phyloP scores from a whole-genome alignment of 768 basidiomycete genomes.

The Boletus pseudopeckii region DNA sequence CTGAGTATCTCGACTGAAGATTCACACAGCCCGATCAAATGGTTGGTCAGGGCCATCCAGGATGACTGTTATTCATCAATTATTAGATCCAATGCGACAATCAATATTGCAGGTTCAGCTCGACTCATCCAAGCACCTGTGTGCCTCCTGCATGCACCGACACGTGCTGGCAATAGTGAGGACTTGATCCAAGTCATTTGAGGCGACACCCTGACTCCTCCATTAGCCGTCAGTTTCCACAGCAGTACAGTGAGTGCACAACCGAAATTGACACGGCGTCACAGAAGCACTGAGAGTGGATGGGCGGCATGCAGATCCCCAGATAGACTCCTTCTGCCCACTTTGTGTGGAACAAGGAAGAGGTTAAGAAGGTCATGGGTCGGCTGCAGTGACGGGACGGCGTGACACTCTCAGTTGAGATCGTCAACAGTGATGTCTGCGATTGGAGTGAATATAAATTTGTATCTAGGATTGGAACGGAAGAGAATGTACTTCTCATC shows the following conservation, averaged over 20 bases:
- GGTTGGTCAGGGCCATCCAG: conserved; percentile 35
- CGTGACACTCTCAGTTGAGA: conserved; percentile 17
- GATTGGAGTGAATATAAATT: conserved; percentile 8
- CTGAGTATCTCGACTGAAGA: conserved; percentile 8
- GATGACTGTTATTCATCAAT: conserved; percentile 13
- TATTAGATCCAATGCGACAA: conserved; percentile 63
- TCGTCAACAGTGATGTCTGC: conserved; percentile 21
- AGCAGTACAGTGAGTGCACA: conserved; percentile 57
- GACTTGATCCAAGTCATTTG: conserved; percentile 8
- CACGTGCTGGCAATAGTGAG: conserved; percentile 81
- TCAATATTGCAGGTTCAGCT: conserved; percentile 68
- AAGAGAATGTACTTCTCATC: not conserved
- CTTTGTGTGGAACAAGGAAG: conserved; percentile 19
- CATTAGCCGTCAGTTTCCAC: conserved; percentile 64
- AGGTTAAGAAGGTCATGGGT: conserved; percentile 1
- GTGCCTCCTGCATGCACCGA: conserved; percentile 50
- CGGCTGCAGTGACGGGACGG: conserved; percentile 3
- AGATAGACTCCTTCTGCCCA: conserved; percentile 36
- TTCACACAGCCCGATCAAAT: conserved; percentile 53
- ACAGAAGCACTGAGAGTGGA: conserved; percentile 11
- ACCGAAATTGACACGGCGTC: conserved; percentile 6
- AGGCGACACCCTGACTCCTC: conserved; percentile 22
- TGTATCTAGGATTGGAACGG: conserved; percentile 2
- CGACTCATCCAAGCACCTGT: conserved; percentile 57
- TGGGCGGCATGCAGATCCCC: conserved; percentile 29